These are phyloP conservation scores for Trichodelitschia bisporula DNA, from an alignment of 495 filamentous ascomycete species.

Conservation along the genomic window DNA sequence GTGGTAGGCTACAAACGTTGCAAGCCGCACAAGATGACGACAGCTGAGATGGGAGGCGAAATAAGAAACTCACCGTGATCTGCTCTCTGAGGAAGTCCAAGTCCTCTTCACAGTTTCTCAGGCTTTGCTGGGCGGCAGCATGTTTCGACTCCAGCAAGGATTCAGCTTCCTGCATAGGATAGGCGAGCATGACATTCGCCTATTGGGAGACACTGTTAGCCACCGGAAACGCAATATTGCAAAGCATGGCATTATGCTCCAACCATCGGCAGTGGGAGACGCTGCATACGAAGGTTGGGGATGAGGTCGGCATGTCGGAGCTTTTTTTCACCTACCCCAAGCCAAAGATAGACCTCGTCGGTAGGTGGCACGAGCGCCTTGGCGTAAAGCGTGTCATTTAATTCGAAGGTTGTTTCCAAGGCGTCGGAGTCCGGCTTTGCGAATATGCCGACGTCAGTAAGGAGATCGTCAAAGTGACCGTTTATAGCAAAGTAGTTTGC, in stretches of 20 bases:
- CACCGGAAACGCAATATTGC: background rate
- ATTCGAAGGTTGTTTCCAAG: conserved; percentile 78
- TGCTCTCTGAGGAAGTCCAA: conserved; percentile 89
- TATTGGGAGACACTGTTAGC: conserved; percentile 8
- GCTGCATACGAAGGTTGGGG: too few species aligned
- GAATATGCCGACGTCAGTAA: conserved; percentile 1
- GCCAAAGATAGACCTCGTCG: conserved; percentile 90
- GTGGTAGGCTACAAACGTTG: too few species aligned
- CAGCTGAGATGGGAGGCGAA: too few species aligned
- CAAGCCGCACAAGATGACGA: too few species aligned
- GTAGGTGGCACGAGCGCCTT: conserved; percentile 60
- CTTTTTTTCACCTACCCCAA: conserved; percentile 59
- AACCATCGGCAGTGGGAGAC: background rate
- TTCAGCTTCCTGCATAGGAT: conserved; percentile 72
- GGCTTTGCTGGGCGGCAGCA: conserved; percentile 46
- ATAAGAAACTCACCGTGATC: conserved; percentile 76
- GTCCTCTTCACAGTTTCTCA: conserved; percentile 82
- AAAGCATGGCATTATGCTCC: too few species aligned
- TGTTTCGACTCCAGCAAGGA: conserved; percentile 56
- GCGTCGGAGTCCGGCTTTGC: conserved; percentile 24
- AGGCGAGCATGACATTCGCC: conserved; percentile 96
- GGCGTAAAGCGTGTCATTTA: conserved; percentile 89
- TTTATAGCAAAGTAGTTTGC: too few species aligned
- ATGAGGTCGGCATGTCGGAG: too few species aligned
- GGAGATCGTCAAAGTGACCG: too few species aligned